phyloP scores from a whole-genome alignment of 192 early-diverging fungal species.

The Mortierella alpina region DNA sequence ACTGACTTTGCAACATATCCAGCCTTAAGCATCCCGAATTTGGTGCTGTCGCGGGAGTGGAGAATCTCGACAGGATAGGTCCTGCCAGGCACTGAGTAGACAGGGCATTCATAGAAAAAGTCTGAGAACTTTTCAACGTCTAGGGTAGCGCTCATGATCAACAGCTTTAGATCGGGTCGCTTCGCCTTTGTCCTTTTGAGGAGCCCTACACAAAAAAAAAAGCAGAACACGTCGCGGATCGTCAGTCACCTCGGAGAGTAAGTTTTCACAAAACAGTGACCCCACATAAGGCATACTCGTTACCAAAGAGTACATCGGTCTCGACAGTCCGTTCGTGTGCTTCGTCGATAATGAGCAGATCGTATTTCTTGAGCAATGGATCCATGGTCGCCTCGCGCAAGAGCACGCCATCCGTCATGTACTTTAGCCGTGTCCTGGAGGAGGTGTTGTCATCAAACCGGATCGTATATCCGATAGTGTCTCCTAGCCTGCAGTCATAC shows the following conservation, averaged over 20 bases:
- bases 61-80: conserved; percentile 64
- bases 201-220: conserved; percentile 46
- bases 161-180: conserved; percentile 87
- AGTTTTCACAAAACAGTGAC: neutral
- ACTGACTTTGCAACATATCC: conserved; percentile 79
- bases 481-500: conserved; percentile 82
- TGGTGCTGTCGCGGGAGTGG: conserved; percentile 58
- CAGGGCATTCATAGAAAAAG: conserved; percentile 83
- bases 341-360: conserved; percentile 95
- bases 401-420: conserved; percentile 98
- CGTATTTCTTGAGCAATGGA: conserved; percentile 86
- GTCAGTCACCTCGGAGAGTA: neutral
- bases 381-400: conserved; percentile 89
- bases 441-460: conserved; percentile 96
- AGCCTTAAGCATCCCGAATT: conserved; percentile 73
- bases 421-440: conserved; percentile 86
- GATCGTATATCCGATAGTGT: conserved; percentile 91
- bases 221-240: no score
- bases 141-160: conserved; percentile 86
- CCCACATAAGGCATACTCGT: neutral
- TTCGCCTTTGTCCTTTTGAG: conserved; percentile 80
- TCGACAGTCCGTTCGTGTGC: conserved; percentile 95
- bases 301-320: conserved; percentile 94
- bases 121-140: conserved; percentile 85
- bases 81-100: conserved; percentile 82